phyloP scores from a whole-genome alignment of 148 eudicot genomes.

The Arctostaphylos glauca region DNA sequence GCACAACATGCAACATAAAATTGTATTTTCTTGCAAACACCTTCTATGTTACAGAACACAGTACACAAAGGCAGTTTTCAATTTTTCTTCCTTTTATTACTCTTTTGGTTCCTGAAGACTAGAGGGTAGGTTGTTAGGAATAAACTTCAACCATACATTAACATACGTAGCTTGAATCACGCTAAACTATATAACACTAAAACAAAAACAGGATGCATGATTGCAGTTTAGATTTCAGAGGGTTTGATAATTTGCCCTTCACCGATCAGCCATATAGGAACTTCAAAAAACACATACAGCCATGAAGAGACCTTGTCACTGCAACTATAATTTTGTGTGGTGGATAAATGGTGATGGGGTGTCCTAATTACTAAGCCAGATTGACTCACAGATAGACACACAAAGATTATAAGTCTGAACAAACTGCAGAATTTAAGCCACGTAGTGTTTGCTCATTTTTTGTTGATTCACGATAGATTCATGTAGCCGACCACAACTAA shows the following conservation, averaged over 20 bases:
- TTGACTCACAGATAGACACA: background rate
- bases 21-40: background rate
- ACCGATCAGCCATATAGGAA: background rate
- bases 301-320: background rate
- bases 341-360: conserved; percentile 1
- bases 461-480: background rate
- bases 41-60: background rate
- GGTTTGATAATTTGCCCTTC: background rate
- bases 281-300: background rate
- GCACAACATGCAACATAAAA: background rate
- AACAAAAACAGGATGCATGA: background rate
- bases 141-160: background rate
- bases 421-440: background rate
- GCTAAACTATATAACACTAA: background rate
- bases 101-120: background rate
- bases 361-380: background rate
- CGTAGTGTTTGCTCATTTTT: background rate
- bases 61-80: background rate
- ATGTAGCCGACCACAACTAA: background rate
- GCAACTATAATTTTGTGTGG: conserved; percentile 6
- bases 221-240: background rate
- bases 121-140: background rate
- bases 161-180: background rate
- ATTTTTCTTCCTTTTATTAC: background rate
- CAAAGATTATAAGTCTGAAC: background rate